Conservation (phyloP, 805 yeast genomes). For the Saturnispora diversa region DNA sequence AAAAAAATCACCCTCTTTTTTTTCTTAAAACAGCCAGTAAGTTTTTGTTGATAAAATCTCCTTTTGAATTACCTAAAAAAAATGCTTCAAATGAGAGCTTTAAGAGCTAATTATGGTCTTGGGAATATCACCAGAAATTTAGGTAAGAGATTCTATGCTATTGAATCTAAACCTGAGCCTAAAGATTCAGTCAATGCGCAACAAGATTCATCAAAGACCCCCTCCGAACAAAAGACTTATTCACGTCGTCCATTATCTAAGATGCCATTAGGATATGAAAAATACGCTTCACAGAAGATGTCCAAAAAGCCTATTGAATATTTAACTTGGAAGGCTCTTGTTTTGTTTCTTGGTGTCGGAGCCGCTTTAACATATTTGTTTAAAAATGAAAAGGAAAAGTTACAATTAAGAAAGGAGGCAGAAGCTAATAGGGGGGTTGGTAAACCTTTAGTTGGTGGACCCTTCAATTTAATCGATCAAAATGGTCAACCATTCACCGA, state of each 20-base stretch:
- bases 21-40: no score
- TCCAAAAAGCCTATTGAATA: slow-evolving; percentile 48
- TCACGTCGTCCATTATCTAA: slow-evolving; percentile 61
- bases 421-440: slow-evolving; percentile 85
- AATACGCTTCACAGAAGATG: slow-evolving; percentile 25
- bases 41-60: no score
- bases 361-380: slow-evolving; percentile 66
- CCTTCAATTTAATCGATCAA: slow-evolving; percentile 64
- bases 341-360: slow-evolving; percentile 60
- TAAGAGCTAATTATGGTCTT: no score
- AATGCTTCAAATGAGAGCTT: no score
- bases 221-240: slow-evolving; percentile 1
- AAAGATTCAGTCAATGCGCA: no score
- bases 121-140: no score
- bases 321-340: slow-evolving; percentile 78
- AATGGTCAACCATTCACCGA: slow-evolving; percentile 71
- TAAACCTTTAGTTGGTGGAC: slow-evolving; percentile 88
- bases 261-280: slow-evolving; percentile 59
- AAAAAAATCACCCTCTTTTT: no score
- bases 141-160: no score
- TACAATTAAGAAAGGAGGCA: slow-evolving; percentile 68
- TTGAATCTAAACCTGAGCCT: no score
- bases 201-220: no score
- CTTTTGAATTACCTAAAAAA: no score
- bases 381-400: slow-evolving; percentile 64